A percentile compares a stretch with the other conserved stretches of the same genome.
phyloP scores from a whole-genome alignment of 306 rosid species.

The Malus sieversii region DNA sequence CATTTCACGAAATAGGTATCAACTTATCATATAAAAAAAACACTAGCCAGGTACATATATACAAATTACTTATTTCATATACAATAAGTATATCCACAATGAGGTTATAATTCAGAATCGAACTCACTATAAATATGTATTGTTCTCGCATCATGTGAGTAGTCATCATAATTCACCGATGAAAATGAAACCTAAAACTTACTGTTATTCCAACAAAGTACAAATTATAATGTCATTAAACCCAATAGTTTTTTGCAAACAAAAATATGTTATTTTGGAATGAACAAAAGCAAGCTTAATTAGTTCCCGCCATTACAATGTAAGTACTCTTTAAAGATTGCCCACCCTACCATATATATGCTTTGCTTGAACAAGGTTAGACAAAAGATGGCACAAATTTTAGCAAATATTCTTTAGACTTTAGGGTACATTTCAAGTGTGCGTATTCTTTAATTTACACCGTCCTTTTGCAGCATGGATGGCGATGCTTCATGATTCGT shows the following conservation, averaged over 20 bases:
- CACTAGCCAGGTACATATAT: neutral
- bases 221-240: neutral
- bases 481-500: neutral
- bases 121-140: neutral
- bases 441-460: neutral
- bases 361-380: neutral
- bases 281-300: neutral
- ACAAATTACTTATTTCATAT: neutral
- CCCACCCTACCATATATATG: neutral
- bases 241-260: neutral
- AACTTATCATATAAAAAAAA: neutral
- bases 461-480: neutral
- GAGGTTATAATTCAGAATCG: too few relatives aligned
- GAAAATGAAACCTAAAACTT: neutral
- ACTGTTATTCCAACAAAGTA: too few relatives aligned
- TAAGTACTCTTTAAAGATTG: neutral
- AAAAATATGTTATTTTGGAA: neutral
- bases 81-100: too few relatives aligned
- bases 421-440: neutral
- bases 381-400: slow-evolving; percentile 2
- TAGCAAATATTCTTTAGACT: neutral
- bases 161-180: too few relatives aligned
- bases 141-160: neutral
- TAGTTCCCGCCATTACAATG: neutral
- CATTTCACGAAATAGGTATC: neutral